Conservation (phyloP, 2,329 filamentous ascomycete species). For the Xylaria sp. region DNA sequence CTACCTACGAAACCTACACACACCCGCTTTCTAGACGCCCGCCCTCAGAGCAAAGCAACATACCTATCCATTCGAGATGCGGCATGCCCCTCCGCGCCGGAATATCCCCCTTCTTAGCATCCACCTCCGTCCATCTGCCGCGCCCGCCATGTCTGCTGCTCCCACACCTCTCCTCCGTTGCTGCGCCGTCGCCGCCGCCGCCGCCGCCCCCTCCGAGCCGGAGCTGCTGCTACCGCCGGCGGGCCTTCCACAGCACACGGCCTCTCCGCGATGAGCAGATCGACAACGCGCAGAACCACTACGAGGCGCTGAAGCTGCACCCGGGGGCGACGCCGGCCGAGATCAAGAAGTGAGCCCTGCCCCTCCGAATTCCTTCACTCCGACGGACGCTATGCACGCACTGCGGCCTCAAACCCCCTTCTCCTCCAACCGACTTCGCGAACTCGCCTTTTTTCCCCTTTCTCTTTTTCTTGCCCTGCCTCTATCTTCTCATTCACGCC, state of each 20-base stretch:
- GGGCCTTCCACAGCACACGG: constrained; percentile 49
- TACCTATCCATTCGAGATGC: constrained; percentile 52
- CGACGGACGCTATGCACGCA: not conserved
- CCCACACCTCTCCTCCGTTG: not conserved
- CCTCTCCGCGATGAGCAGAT: constrained; percentile 39
- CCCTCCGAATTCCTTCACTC: not conserved
- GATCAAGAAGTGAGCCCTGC: constrained; percentile 72
- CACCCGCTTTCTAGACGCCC: no score
- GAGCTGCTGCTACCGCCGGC: constrained; percentile 13
- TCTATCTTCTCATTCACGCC: not conserved
- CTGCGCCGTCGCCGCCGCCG: not conserved
- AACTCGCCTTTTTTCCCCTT: no score
- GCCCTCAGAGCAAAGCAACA: not conserved
- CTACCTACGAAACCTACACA: no score
- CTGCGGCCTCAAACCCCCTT: no score
- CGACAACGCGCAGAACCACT: constrained; percentile 64
- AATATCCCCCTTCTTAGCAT: constrained; percentile 29
- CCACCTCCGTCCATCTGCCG: constrained; percentile 21
- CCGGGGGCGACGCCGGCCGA: constrained; percentile 70
- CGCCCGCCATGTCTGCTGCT: constrained; percentile 24
- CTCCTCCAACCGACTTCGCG: no score
- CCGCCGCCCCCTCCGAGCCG: not conserved
- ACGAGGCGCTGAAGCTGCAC: constrained; percentile 77
- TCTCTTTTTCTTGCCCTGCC: not conserved
- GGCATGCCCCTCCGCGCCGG: constrained; percentile 60